These are phyloP conservation scores for Eragrostis curvula DNA, from an alignment of 176 grass and related monocot genomes.

Conservation along the genomic window DNA sequence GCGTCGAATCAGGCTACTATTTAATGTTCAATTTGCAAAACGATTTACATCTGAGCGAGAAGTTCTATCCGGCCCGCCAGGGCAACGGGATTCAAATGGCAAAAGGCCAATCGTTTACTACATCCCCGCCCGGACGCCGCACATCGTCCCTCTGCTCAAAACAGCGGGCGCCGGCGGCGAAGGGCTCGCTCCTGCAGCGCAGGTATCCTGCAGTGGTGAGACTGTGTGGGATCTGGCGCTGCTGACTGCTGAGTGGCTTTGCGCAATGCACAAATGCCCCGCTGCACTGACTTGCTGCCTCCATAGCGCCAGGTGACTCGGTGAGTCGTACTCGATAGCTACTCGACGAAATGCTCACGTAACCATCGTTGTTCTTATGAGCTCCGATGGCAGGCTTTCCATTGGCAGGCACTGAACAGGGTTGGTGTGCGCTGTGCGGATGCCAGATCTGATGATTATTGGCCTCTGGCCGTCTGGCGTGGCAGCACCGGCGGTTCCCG, in stretches of 20 bases:
- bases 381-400: background rate
- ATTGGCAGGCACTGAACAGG: background rate
- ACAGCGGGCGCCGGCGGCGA: background rate
- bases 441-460: background rate
- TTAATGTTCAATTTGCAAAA: too few relatives aligned
- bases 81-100: too few relatives aligned
- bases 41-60: too few relatives aligned
- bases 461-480: background rate
- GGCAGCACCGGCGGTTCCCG: background rate
- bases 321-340: background rate
- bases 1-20: too few relatives aligned
- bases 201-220: background rate
- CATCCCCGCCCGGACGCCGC: too few relatives aligned
- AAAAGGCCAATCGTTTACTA: too few relatives aligned
- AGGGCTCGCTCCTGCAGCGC: background rate
- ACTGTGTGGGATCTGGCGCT: background rate
- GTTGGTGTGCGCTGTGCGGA: background rate
- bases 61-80: too few relatives aligned
- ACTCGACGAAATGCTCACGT: slow-evolving; percentile 22
- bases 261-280: background rate
- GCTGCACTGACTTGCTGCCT: background rate
- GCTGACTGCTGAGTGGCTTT: background rate
- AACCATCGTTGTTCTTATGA: background rate
- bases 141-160: background rate
- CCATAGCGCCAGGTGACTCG: background rate